Base-by-base conservation (phyloP, 371 early-diverging fungal genomes). In the Dichotomocladium elegans region DNA sequence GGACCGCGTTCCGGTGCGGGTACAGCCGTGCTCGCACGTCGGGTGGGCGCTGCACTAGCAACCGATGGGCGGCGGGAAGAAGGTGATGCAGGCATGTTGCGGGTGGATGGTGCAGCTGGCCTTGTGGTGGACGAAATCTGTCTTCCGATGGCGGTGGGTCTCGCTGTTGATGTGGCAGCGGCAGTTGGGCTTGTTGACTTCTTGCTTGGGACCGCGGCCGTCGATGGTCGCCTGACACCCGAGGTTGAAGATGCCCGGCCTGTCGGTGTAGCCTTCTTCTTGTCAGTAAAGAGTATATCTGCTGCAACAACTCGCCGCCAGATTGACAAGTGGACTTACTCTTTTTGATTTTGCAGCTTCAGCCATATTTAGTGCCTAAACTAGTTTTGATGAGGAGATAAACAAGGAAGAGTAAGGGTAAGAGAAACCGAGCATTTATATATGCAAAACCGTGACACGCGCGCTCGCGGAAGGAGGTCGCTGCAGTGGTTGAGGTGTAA, bases 301-400 rank as follows among this genome's bases (percentile, higher is more conserved):
- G n/a, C n/a, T n/a, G n/a, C n/a, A n/a, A n/a, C n/a, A n/a, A n/a
- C n/a, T n/a, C n/a, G n/a, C n/a, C n/a, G n/a, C n/a, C n/a, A n/a
- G n/a, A n/a, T n/a, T n/a, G n/a, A n/a, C n/a, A n/a, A 48, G 26
- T 14, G 49, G n/a, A 34, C 35, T 34, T 3, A 26, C 22, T 48
- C 49, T 29, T 33, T 35, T 48, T 35, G 49, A 34, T 35, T 33
- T 48, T 22, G 49, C 35, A 12, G 49, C 49, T 48, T 48, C 49
- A 24, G 49, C 5, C 49, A 48, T 48, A 26, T 27, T 46, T 14
- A n/a, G 15, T 7, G 41, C 17, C n/a, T n/a, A n/a, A n/a, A n/a
- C n/a, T n/a, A n/a, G 25, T 22, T 15, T 47, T 25, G 4, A 17
- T 4, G 19, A 19, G 21, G 28, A 33, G 12, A 34, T 17, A 35